These are phyloP conservation scores for Chamaenerion angustifolium DNA, from an alignment of 345 rosid species.

Conservation along the genomic window DNA sequence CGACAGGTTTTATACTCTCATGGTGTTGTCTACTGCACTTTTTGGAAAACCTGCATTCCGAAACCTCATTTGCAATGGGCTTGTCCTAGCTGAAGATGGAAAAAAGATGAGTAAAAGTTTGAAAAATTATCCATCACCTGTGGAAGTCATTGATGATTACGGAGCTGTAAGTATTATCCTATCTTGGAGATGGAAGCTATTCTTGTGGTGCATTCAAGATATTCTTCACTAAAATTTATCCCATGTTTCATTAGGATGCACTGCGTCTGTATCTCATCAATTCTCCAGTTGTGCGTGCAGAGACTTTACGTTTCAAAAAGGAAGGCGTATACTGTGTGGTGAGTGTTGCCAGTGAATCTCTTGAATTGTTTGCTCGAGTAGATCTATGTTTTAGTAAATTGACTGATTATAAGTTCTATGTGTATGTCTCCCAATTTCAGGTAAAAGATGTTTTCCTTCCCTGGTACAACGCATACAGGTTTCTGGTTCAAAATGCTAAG, in stretches of 20 bases:
- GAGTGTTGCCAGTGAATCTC: slow-evolving; percentile 23
- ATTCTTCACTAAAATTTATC: background rate
- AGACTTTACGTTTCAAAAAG: slow-evolving; percentile 81
- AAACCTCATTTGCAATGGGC: slow-evolving; percentile 95
- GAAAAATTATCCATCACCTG: slow-evolving; percentile 83
- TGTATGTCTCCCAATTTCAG: slow-evolving; percentile 16
- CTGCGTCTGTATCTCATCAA: slow-evolving; percentile 82
- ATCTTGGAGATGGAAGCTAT: background rate
- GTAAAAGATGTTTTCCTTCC: slow-evolving; percentile 99
- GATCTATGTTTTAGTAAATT: no score
- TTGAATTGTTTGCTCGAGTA: background rate
- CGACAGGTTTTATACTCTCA: slow-evolving; percentile 91
- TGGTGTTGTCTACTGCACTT: slow-evolving; percentile 97
- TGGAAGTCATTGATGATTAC: slow-evolving; percentile 75
- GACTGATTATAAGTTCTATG: no score
- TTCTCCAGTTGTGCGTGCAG: slow-evolving; percentile 99
- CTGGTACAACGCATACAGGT: slow-evolving; percentile 98
- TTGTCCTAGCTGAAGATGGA: slow-evolving; percentile 95
- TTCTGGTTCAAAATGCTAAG: slow-evolving; percentile 94
- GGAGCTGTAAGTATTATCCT: slow-evolving; percentile 68
- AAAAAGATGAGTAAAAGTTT: slow-evolving; percentile 93
- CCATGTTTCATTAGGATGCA: slow-evolving; percentile 50
- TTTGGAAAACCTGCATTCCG: slow-evolving; percentile 88
- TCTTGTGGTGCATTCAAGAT: background rate
- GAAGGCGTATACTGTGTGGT: slow-evolving; percentile 92